A percentile compares a stretch with the other conserved stretches of the same genome.
phyloP scores from a whole-genome alignment of 2,329 filamentous ascomycete genomes.

The Epichloe hybrida region DNA sequence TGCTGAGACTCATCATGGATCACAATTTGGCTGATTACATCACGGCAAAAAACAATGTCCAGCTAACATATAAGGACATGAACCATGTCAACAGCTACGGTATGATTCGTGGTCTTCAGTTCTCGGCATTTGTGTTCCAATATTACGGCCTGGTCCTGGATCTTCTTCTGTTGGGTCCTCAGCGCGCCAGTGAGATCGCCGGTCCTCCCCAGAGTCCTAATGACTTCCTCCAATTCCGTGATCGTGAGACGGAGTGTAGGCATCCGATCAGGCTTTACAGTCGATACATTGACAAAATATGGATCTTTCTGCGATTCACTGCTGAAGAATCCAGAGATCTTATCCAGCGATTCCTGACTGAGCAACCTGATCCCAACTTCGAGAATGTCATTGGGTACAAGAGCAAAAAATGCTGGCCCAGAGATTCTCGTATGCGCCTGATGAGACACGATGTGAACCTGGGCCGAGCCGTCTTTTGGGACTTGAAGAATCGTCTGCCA shows the following conservation, averaged over 20 bases:
- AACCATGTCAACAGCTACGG: slow-evolving; percentile 98
- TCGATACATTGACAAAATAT: slow-evolving; percentile 94
- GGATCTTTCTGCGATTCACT: slow-evolving; percentile 90
- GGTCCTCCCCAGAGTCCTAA: slow-evolving; percentile 89
- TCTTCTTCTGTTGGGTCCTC: slow-evolving; percentile 77
- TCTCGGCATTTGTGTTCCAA: slow-evolving; percentile 97
- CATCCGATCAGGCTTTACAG: slow-evolving; percentile 98
- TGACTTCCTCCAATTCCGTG: slow-evolving; percentile 94
- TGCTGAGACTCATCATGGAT: slow-evolving; percentile 94
- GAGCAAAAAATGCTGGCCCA: slow-evolving; percentile 99
- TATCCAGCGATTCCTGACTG: slow-evolving; percentile 93
- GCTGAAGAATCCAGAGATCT: slow-evolving; percentile 91
- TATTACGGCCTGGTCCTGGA: slow-evolving; percentile 96
- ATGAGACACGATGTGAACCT: slow-evolving; percentile 99
- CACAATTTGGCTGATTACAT: slow-evolving; percentile 99
- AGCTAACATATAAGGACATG: slow-evolving; percentile 99
- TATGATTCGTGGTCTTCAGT: slow-evolving; percentile 94
- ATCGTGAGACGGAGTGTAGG: slow-evolving; percentile 78
- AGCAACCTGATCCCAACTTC: slow-evolving; percentile 97
- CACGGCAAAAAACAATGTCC: slow-evolving; percentile 97
- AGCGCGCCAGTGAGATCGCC: slow-evolving; percentile 95
- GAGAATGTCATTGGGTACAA: slow-evolving; percentile 98
- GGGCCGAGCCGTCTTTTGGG: slow-evolving; percentile 96
- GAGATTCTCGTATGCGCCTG: slow-evolving; percentile 91
- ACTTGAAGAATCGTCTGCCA: slow-evolving; percentile 90